Evolutionary conservation across 106 monocot species (phyloP).

Genomic region (Platanthera zijinensis): DNA sequence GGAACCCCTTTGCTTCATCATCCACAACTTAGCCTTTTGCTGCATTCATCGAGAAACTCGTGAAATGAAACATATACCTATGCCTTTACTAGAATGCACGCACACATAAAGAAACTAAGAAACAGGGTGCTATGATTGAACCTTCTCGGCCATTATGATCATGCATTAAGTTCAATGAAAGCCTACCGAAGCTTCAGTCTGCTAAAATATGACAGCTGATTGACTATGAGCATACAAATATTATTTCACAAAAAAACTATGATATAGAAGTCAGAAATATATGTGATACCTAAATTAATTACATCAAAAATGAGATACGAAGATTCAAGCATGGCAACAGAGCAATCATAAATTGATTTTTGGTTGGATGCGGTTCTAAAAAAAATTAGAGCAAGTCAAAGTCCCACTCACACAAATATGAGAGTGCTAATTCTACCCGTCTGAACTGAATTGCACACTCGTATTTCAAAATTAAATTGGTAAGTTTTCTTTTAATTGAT

Average conservation of each 20-base stretch:
- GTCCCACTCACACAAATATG: too few relatives aligned
- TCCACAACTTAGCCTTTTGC: constrained; percentile 55
- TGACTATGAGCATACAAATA: background rate
- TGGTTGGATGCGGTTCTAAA: too few relatives aligned
- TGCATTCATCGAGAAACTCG: constrained; percentile 15
- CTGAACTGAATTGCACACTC: too few relatives aligned
- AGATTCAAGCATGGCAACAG: too few relatives aligned
- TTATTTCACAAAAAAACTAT: background rate
- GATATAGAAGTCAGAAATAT: background rate
- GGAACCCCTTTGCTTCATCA: constrained; percentile 56
- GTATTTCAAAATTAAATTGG: too few relatives aligned
- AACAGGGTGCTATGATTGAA: background rate
- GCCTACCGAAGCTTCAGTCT: background rate
- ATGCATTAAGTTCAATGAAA: background rate
- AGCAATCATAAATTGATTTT: too few relatives aligned
- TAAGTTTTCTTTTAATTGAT: too few relatives aligned
- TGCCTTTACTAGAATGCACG: background rate
- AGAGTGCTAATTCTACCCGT: too few relatives aligned
- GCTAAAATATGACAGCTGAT: background rate
- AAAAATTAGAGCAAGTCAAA: too few relatives aligned
- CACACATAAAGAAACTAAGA: background rate
- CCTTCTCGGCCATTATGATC: background rate
- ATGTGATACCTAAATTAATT: background rate
- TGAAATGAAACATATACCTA: background rate
- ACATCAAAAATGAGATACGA: too few relatives aligned